Evolutionary conservation across 768 basidiomycete species (phyloP).

Genomic region (Amanita muscaria): DNA sequence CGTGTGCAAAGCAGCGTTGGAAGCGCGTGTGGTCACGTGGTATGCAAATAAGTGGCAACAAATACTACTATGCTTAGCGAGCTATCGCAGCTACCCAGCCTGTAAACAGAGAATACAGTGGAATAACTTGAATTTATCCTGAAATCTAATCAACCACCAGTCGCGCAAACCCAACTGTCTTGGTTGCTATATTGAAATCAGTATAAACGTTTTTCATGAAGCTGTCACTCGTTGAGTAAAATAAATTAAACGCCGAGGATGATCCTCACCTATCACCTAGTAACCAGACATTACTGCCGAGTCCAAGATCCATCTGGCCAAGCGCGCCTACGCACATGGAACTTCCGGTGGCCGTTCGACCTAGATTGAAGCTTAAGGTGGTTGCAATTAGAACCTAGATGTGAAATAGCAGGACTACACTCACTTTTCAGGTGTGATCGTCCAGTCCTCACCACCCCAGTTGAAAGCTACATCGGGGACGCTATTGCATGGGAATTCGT

Average conservation of each 20-base stretch:
- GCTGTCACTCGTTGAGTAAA: slow-evolving; percentile 24
- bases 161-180: slow-evolving; percentile 26
- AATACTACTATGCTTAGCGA: too few species aligned
- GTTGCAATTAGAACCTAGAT: too few species aligned
- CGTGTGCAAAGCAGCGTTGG: too few species aligned
- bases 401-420: not conserved
- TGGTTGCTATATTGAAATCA: slow-evolving; percentile 25
- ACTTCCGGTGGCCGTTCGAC: not conserved
- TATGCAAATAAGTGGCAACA: too few species aligned
- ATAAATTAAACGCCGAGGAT: slow-evolving; percentile 12
- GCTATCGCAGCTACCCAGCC: too few species aligned
- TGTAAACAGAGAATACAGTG: too few species aligned
- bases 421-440: not conserved
- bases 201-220: slow-evolving; percentile 37
- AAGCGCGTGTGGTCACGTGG: too few species aligned
- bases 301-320: not conserved
- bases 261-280: slow-evolving; percentile 1
- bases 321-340: slow-evolving; percentile 4
- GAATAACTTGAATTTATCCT: too few species aligned
- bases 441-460: slow-evolving; percentile 5
- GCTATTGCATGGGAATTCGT: slow-evolving; percentile 3
- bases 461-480: not conserved
- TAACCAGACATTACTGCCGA: not conserved
- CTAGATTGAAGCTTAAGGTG: slow-evolving; percentile 8
- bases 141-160: too few species aligned